Evolutionary conservation across 768 basidiomycete genomes (phyloP).

Genomic region (Mycena filopes): DNA sequence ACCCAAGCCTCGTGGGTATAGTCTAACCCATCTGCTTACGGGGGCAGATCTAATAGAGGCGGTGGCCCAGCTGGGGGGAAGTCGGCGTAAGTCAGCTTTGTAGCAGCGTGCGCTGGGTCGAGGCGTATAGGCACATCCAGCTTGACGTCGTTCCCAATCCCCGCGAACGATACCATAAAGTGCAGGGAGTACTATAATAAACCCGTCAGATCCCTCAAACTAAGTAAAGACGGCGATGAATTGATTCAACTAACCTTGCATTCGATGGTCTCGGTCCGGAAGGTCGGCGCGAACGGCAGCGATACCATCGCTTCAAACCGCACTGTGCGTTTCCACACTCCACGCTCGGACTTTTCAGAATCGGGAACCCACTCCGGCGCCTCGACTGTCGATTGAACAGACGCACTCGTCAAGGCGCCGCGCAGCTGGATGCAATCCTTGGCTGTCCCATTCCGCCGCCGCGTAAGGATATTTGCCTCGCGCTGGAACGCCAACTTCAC

Average conservation of each 20-base stretch:
- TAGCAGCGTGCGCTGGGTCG: conserved; percentile 18
- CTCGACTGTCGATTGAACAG: conserved; percentile 6
- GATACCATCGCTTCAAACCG: conserved; percentile 22
- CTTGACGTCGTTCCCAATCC: conserved; percentile 25
- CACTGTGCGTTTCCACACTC: conserved; percentile 29
- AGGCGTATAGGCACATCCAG: conserved; percentile 25
- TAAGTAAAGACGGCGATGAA: too few relatives aligned
- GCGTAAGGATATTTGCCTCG: conserved; percentile 21
- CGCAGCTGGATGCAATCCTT: conserved; percentile 7
- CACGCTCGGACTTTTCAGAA: conserved; percentile 13
- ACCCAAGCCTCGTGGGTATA: background rate
- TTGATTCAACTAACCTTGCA: conserved; percentile 21
- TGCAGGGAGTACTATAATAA: conserved; percentile 11
- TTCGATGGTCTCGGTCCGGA: conserved; percentile 25
- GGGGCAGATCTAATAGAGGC: conserved; percentile 13
- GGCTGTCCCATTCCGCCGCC: background rate
- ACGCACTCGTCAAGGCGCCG: conserved; percentile 4
- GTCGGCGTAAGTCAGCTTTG: conserved; percentile 24
- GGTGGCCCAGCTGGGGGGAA: conserved; percentile 18
- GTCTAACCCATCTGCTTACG: conserved; percentile 14
- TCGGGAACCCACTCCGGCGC: conserved; percentile 28
- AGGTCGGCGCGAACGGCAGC: conserved; percentile 29
- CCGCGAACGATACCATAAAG: conserved; percentile 20
- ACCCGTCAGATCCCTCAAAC: background rate
- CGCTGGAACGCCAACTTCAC: conserved; percentile 26